Base-by-base conservation (phyloP, 2,329 filamentous ascomycete genomes). In the Thelonectria discophora region DNA sequence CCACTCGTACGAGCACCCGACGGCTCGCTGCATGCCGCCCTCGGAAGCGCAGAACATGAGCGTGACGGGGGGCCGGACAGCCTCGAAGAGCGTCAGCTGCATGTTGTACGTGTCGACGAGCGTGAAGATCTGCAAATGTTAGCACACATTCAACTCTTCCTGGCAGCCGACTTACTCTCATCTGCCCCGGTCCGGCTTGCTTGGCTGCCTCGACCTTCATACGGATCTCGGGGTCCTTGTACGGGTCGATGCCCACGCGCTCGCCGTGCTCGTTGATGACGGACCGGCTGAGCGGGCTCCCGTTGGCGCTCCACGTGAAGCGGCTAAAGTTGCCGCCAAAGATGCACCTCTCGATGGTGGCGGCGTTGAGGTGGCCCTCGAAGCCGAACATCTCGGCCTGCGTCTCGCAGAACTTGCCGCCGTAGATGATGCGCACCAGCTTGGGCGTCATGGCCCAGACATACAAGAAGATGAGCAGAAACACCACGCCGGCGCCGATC, bases 91-190 rank as follows among this genome's bases (percentile, higher is more conserved):
- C 5, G 74, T 78, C 34, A 74, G 50, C 42, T 72, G 60, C 74
- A 78, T 75, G 64, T 72, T 74, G 60, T 72, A 74, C 1, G 75
- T 77, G 37, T 78, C 76, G 0, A 78, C 73, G 13, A 78, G 71
- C 2, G 76, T 78, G 37, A 78, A 78, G 27, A 76, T 66, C 67
- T 73, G 47, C 2, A 20, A 10, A n/a, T 30, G 46, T 68, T 27
- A 67, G 65, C 27, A 45, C 17, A 1, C 0, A n/a, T n/a, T 13
- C 11, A 9, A 18, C 18, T 5, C 5, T 6, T 7, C 12, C n/a
- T n/a, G n/a, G n/a, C n/a, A n/a, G 34, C 7, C 34, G 13, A 21
- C 69, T 65, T 59, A 72, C 73, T 54, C 72, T 69, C 65, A 67
- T 69, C 7, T 75, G 66, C 0, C 70, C 72, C 1, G 73, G 72